Evolutionary conservation across 2,329 filamentous ascomycete genomes (phyloP).

Genomic region (Fusarium xyrophilum): DNA sequence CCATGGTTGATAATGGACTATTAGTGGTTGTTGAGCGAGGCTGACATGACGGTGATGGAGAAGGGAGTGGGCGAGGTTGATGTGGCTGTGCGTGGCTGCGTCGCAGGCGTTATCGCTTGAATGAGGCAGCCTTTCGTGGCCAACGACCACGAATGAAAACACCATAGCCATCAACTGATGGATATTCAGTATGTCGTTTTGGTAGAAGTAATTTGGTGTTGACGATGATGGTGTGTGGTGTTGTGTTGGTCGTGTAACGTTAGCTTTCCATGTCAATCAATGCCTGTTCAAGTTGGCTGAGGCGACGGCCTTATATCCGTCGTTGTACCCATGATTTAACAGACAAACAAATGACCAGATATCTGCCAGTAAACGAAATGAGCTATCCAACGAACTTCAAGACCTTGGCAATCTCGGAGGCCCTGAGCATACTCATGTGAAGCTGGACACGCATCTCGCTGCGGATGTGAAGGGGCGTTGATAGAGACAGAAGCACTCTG

Average conservation of each 20-base stretch:
- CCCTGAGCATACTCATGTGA: not conserved
- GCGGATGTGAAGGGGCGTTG: not conserved
- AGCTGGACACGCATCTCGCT: not conserved
- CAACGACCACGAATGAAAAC: not conserved
- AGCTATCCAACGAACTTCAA: fast-evolving
- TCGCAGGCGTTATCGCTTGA: not conserved
- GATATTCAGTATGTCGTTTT: fast-evolving
- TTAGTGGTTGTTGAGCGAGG: conserved; percentile 22
- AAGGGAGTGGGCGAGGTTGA: conserved; percentile 31
- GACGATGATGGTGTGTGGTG: not conserved
- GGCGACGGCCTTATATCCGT: not conserved
- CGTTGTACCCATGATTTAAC: not conserved
- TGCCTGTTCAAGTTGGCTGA: not conserved
- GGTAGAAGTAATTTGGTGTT: not conserved
- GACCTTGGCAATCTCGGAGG: fast-evolving
- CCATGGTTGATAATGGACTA: not conserved
- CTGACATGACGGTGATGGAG: conserved; percentile 18
- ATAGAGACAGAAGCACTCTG: not conserved
- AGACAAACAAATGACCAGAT: too few species aligned
- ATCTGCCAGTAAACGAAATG: not conserved
- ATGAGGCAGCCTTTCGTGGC: not conserved
- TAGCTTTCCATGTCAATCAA: not conserved
- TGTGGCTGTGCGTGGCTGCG: conserved; percentile 34
- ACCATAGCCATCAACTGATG: not conserved
- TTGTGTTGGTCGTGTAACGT: not conserved